Conservation (phyloP, 768 basidiomycete genomes). For the Auricularia cornea region DNA sequence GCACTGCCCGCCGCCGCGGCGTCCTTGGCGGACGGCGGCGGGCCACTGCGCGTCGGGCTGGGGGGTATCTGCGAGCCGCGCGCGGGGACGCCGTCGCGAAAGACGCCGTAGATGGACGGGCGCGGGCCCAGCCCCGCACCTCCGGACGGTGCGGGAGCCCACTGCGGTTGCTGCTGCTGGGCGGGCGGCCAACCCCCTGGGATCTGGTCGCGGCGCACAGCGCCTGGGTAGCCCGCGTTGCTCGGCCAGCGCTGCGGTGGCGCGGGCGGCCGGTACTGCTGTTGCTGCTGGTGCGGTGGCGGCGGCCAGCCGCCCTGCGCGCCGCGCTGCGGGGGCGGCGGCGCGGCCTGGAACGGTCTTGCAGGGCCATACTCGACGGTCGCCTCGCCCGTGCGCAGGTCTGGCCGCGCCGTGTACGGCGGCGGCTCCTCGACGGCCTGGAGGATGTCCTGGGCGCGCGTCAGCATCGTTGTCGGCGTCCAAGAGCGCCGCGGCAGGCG, state of each 20-base stretch:
- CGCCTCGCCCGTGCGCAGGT: constrained; percentile 46
- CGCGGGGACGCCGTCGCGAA: constrained; percentile 13
- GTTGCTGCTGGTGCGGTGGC: neutral
- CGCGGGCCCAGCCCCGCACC: constrained; percentile 8
- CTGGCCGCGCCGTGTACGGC: constrained; percentile 55
- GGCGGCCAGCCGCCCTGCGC: neutral
- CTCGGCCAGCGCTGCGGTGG: neutral
- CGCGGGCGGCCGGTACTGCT: neutral
- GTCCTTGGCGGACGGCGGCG: neutral
- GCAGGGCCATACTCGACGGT: constrained; percentile 55
- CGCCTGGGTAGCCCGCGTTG: constrained; percentile 6
- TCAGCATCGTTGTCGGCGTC: neutral
- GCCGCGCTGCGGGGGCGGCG: constrained; percentile 18
- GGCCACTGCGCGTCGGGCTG: constrained; percentile 10
- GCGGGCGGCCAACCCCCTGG: constrained; percentile 9
- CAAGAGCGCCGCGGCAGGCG: neutral
- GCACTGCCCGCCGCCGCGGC: constrained; percentile 3
- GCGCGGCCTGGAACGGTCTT: constrained; percentile 45
- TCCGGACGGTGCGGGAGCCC: constrained; percentile 9
- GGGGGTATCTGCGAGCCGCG: constrained; percentile 9
- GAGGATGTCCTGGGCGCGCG: neutral
- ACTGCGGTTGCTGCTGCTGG: neutral
- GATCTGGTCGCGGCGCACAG: neutral
- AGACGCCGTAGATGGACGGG: constrained; percentile 11
- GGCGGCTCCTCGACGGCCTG: constrained; percentile 53